Base-by-base conservation (phyloP, 768 basidiomycete species). In the Chlorophyllum brunneum region DNA sequence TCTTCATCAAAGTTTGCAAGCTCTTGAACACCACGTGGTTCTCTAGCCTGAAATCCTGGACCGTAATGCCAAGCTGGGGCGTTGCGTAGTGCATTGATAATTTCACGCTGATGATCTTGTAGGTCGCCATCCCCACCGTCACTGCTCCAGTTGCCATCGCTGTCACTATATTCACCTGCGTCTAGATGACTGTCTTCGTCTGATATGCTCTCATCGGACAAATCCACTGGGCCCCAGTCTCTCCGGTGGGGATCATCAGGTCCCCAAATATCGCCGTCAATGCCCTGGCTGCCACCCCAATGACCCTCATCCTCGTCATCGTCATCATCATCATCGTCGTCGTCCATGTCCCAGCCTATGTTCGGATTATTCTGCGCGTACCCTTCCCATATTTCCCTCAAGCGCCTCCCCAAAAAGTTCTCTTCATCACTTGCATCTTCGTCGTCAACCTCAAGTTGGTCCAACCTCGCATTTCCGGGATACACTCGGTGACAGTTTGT, bases 401-500 rank as follows among this genome's bases (percentile, higher is more conserved):
- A 30, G 18, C 51, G 30, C 27, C 51, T 53, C 5, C 43, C 44
- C 22, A 53, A 36, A 16, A 45, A 44, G 31, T 46, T 23, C 29
- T 34, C 54, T 26, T 61, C 58, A 5, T 48, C 58, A 10, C 51
- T 59, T 16, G 72, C 70, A 15, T 74, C 73, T 9, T 71, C 74
- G 7, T 71, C 74, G 24, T 69, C 71, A 5, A 15, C 34, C 5
- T 36, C 34, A 11, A 15, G 15, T 11, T 11, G 11, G 18, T 71
- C 63, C 5, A 61, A 69, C 4, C 61, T 61, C 10, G 59, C 65
- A 42, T 86, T 85, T 1, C 80, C 85, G 2, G 70, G 71, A 59
- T 88, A 89, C 16, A 64, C 65, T 29, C 86, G 75, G 24, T 77
- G 71, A 58, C 90, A 92, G 9, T 61, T 60, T 3, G 81, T 75